Conservation (phyloP, 2,329 filamentous ascomycete species). For the Fusarium sp. region DNA sequence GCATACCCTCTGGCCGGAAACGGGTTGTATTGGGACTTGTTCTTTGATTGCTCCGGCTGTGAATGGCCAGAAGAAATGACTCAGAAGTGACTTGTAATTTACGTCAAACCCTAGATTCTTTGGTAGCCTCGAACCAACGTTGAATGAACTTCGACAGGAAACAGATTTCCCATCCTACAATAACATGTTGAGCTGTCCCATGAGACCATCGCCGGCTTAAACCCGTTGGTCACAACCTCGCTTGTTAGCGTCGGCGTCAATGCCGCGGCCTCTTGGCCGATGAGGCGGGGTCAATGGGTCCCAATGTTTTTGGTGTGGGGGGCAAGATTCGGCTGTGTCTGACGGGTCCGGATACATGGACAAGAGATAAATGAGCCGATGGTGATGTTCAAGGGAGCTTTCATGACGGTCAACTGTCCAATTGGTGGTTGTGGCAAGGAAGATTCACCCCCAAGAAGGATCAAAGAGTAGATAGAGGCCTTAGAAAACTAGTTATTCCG, state of each 20-base stretch:
- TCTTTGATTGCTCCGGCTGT: background rate
- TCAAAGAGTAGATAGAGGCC: background rate
- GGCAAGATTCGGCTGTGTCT: too few relatives aligned
- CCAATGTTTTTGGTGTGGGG: background rate
- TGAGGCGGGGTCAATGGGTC: background rate
- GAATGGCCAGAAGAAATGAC: background rate
- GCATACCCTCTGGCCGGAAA: background rate
- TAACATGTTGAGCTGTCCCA: background rate
- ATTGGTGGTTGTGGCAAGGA: background rate
- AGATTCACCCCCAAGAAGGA: background rate
- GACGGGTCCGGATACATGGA: background rate
- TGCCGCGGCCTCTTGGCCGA: background rate
- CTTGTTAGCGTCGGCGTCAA: background rate
- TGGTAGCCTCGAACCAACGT: background rate
- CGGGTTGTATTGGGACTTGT: background rate
- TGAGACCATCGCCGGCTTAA: background rate
- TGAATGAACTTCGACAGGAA: background rate
- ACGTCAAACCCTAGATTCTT: background rate
- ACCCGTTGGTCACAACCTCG: background rate
- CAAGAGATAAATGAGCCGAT: slow-evolving; percentile 1
- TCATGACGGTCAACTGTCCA: background rate
- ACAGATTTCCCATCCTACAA: background rate
- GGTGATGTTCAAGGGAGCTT: background rate
- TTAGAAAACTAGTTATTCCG: too few relatives aligned
- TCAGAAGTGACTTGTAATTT: background rate